These are phyloP conservation scores for Tanozyma kutaoensis DNA, from an alignment of 805 yeast species.

Conservation along the genomic window DNA sequence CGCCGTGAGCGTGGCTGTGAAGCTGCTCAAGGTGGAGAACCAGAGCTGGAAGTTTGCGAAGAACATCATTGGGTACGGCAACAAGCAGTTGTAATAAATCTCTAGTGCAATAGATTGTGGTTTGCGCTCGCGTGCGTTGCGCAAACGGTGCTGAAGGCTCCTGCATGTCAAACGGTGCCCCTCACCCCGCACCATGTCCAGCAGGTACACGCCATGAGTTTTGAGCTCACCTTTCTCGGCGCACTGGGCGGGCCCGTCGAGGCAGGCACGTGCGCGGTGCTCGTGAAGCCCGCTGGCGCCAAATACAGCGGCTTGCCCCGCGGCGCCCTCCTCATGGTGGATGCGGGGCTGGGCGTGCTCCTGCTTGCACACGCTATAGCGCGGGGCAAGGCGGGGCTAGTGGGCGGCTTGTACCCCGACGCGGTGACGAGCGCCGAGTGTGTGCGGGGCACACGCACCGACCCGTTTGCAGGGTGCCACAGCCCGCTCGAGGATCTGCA, in stretches of 20 bases:
- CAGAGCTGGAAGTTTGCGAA: conserved; percentile 89
- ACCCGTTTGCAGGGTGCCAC: not conserved
- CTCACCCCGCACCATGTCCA: not conserved
- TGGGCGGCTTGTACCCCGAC: no score
- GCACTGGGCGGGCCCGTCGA: conserved; percentile 81
- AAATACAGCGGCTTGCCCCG: conserved; percentile 24
- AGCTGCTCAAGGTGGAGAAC: conserved; percentile 54
- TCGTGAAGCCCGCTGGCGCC: conserved; percentile 42
- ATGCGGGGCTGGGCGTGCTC: conserved; percentile 68
- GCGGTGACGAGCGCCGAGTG: no score
- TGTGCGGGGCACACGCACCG: no score
- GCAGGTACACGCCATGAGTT: conserved; percentile 14
- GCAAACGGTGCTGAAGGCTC: not conserved
- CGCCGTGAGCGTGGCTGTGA: conserved; percentile 41
- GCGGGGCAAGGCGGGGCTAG: no score
- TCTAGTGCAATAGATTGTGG: not conserved
- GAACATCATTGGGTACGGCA: conserved; percentile 84
- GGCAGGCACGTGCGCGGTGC: conserved; percentile 50
- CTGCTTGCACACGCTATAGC: conserved; percentile 32
- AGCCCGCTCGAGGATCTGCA: conserved; percentile 1
- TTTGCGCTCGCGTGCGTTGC: not conserved
- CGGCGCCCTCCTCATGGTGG: conserved; percentile 39
- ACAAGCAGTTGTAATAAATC: conserved; percentile 35
- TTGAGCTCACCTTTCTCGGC: conserved; percentile 60
- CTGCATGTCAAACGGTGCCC: not conserved